Evolutionary conservation across 257 asterid genomes (phyloP), one percentile per base, ranked within the genome.

Genomic region (Solanum tarapatanum): DNA sequence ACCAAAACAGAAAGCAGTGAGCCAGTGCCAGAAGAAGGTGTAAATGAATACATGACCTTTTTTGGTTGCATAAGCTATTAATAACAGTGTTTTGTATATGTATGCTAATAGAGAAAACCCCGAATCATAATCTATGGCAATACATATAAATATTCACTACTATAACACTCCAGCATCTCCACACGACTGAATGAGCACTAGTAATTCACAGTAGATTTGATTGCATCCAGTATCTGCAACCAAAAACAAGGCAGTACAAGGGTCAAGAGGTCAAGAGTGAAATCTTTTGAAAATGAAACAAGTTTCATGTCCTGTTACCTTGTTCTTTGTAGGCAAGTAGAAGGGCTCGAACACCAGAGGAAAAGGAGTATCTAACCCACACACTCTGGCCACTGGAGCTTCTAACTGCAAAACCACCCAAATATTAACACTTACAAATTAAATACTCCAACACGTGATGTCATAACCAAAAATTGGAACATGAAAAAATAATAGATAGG

Each of bases 281-380:
- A 70, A 73, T 48, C 43, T 62, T 55, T 70, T 2, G 32, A 21
- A 32, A 45, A 41, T 43, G n/a, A 66, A 26, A 12, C 48, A 48
- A 39, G n/a, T 16, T 24, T 74, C 14, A 77, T 32, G 86, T 55
- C 86, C 62, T 1, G 43, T 48, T 16, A 95, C 99, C 99, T 97
- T 97, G 82, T 97, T 97, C 89, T 92, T 97, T 32, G 98, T 95
- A 55, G 99, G 98, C 92, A 97, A 51, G 91, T 97, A 97, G 89
- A 95, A 95, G 24, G 99, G 98, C 87, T 97, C 98, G 45, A 94
- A 97, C 24, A 97, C 99, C 12, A 97, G 97, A 87, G 99, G 99
- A 87, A 96, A 95, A 30, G 99, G 98, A 16, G 99, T 96, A 84
- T 96, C 99, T 28, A 96, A 90, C 7, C 99, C 99, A 32, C 99